A percentile compares a stretch with the other conserved stretches of the same genome.
Evolutionary conservation across 306 rosid species (phyloP).

Genomic region (Cicer cuneatum): DNA sequence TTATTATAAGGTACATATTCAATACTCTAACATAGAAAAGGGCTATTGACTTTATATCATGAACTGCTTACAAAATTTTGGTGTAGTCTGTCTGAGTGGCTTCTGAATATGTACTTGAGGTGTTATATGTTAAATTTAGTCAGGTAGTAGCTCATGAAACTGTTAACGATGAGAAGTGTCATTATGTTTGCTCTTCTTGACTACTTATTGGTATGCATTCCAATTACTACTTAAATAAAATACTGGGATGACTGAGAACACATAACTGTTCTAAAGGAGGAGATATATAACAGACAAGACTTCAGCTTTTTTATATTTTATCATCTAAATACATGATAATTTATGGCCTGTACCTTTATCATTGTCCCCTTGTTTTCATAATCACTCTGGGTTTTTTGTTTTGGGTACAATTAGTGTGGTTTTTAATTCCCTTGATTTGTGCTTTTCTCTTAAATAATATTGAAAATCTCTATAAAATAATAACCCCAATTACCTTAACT

Average conservation of each 20-base stretch:
- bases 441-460: slow-evolving; percentile 6
- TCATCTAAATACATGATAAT: not conserved
- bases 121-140: slow-evolving; percentile 32
- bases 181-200: not conserved
- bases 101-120: slow-evolving; percentile 5
- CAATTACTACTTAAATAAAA: slow-evolving; percentile 9
- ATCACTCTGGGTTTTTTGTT: not conserved
- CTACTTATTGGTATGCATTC: slow-evolving; percentile 6
- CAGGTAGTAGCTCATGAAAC: slow-evolving; percentile 12
- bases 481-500: not conserved
- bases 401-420: not conserved
- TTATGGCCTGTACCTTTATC: slow-evolving; percentile 8
- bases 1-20: slow-evolving; percentile 82
- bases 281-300: slow-evolving; percentile 3
- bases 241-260: slow-evolving; percentile 9
- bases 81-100: not conserved
- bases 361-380: slow-evolving; percentile 3
- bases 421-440: not conserved
- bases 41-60: not conserved
- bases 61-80: not conserved
- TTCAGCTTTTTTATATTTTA: not conserved
- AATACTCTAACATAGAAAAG: slow-evolving; percentile 6
- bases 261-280: slow-evolving; percentile 6
- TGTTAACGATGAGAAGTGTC: slow-evolving; percentile 19
- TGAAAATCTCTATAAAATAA: slow-evolving; percentile 4